Base-by-base conservation (phyloP, 2,329 filamentous ascomycete genomes). In the Cladorrhinum sp. region DNA sequence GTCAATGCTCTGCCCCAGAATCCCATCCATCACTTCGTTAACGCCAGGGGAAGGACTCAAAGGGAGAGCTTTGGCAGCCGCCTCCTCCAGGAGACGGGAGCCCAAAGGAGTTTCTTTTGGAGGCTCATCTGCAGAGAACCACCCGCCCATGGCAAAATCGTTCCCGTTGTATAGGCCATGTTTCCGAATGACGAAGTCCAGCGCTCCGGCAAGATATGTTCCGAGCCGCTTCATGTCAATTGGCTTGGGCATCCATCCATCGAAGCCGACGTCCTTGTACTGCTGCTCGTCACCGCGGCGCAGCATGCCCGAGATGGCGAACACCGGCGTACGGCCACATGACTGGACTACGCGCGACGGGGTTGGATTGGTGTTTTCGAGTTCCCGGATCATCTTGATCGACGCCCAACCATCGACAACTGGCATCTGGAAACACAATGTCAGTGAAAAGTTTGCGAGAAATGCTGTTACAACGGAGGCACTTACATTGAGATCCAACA, bases 181-280 rank as follows among this genome's bases (percentile, higher is more conserved):
- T n/a, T 81, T 74, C 16, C 91, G 81, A 0, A 81, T 75, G 0
- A 82, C 75, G 0, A 80, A 75, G 50, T 90, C 81, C 2, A 85
- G 79, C 25, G 93, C 90, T 1, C 90, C 91, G 1, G 78, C 74
- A 55, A 96, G 80, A 9, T 96, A 79, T 16, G 82, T 79, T 57
- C 84, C 85, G 0, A 96, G 78, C 8, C 91, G 82, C 66, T 86
- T 84, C 71, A 96, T 95, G 61, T 93, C 86, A 49, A 96, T 89
- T 0, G 92, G 92, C 69, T 96, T 96, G 60, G 96, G 78, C 45
- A 96, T 92, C 91, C 91, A 96, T 23, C 89, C 92, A 66, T 96
- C 92, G 65, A 96, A 96, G 0, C 92, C 92, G 8, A 85, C 85
- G 50, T 90, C 81, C 48, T 91, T 82, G 66, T 96, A 96, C 0